Conservation (phyloP, 202 grass and related monocot species). For the Sporobolus alterniflorus region DNA sequence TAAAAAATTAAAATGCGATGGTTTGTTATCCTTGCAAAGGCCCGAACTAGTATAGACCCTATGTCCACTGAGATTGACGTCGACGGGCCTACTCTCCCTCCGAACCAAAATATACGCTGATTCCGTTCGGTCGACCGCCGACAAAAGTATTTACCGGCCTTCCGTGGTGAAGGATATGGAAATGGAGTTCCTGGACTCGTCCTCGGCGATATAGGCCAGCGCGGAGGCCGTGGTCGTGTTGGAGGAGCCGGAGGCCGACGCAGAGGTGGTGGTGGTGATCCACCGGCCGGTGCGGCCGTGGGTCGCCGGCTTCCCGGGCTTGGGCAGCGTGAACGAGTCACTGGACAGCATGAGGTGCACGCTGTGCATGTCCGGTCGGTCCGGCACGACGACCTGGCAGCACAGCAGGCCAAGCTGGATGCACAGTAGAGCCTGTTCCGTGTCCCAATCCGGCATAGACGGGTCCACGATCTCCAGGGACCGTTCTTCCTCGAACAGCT, state of each 20-base stretch:
- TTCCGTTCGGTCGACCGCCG: too few species aligned
- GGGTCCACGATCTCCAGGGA: slow-evolving; percentile 70
- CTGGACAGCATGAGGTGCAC: slow-evolving; percentile 87
- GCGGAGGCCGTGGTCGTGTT: slow-evolving; percentile 22
- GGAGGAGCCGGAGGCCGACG: neutral
- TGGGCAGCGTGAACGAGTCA: slow-evolving; percentile 80
- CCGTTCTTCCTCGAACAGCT: slow-evolving; percentile 64
- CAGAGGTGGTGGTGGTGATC: slow-evolving; percentile 21
- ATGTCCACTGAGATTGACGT: too few species aligned
- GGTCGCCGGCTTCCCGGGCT: slow-evolving; percentile 77
- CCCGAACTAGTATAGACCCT: too few species aligned
- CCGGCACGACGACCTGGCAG: slow-evolving; percentile 80
- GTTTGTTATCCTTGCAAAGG: too few species aligned
- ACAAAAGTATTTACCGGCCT: slow-evolving; percentile 49
- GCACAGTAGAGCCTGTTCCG: slow-evolving; percentile 60
- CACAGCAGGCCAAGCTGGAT: slow-evolving; percentile 88
- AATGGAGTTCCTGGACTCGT: slow-evolving; percentile 89
- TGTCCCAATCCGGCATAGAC: slow-evolving; percentile 41
- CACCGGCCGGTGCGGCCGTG: slow-evolving; percentile 69
- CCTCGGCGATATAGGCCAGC: slow-evolving; percentile 49
- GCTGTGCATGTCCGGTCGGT: slow-evolving; percentile 85
- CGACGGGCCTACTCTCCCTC: too few species aligned
- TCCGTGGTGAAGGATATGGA: slow-evolving; percentile 91
- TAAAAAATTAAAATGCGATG: too few species aligned
- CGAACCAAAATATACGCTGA: too few species aligned